These are phyloP conservation scores for Microstegium vimineum DNA, from an alignment of 176 grass and related monocot genomes.

Conservation along the genomic window DNA sequence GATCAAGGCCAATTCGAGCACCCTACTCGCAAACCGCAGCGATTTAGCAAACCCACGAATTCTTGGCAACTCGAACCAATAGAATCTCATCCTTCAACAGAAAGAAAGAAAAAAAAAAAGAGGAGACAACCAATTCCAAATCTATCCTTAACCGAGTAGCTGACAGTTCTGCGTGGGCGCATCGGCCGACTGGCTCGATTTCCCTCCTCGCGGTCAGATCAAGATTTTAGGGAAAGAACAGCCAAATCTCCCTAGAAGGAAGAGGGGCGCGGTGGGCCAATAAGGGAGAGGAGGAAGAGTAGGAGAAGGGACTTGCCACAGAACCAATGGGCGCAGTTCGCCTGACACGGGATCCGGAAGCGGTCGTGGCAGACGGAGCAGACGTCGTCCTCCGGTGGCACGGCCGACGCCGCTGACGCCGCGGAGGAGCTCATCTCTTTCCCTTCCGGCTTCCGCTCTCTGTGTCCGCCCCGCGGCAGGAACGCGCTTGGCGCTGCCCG, in stretches of 20 bases:
- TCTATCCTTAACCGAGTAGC: neutral
- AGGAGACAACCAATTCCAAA: neutral
- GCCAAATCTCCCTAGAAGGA: neutral
- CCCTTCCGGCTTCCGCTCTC: neutral
- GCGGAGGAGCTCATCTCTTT: conserved; percentile 25
- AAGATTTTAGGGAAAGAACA: neutral
- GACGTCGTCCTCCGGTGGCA: conserved; percentile 76
- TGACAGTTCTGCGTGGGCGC: neutral
- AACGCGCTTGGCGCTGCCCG: neutral
- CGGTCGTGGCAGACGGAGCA: conserved; percentile 89
- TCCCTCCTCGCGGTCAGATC: neutral
- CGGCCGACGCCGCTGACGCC: conserved; percentile 47
- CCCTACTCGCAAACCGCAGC: neutral
- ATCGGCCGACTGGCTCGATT: neutral
- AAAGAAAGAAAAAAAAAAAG: neutral
- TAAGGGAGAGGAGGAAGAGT: neutral
- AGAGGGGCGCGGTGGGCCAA: neutral
- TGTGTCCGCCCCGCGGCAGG: neutral
- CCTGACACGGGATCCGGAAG: conserved; percentile 80
- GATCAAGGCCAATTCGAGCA: neutral
- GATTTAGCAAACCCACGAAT: neutral
- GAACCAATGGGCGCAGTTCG: conserved; percentile 99
- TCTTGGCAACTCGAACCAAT: neutral
- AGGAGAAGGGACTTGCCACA: conserved; percentile 50
- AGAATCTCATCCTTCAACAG: neutral